A percentile compares a stretch with the other conserved stretches of the same genome.
Evolutionary conservation across 139 green algal genomes (phyloP).

Genomic region (Haematococcus lacustris): DNA sequence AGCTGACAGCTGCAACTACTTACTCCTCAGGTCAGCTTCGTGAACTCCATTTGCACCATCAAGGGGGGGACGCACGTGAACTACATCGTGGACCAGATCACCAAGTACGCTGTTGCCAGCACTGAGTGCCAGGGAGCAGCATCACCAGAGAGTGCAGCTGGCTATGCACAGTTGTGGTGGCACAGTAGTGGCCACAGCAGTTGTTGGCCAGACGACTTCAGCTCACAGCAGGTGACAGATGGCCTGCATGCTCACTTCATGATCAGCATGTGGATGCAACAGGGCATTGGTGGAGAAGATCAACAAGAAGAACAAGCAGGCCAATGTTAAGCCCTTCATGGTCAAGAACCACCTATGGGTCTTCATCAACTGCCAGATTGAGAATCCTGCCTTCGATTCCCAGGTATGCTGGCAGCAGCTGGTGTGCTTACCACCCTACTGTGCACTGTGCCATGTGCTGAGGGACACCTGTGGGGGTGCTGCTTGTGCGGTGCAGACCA

Average conservation of each 20-base stretch:
- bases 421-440: background rate
- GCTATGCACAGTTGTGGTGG: background rate
- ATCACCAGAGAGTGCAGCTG: background rate
- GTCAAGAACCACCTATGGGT: conserved; percentile 97
- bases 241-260: too few species aligned
- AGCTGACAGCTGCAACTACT: background rate
- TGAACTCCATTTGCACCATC: conserved; percentile 94
- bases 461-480: background rate
- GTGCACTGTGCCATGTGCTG: background rate
- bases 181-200: too few species aligned
- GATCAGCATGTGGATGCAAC: background rate
- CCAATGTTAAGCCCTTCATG: conserved; percentile 88
- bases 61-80: conserved; percentile 97
- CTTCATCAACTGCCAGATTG: conserved; percentile 94
- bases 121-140: background rate
- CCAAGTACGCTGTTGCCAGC: conserved; percentile 40
- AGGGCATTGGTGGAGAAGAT: conserved; percentile 74
- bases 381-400: conserved; percentile 98
- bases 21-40: conserved; percentile 85
- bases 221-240: too few species aligned
- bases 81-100: conserved; percentile 83
- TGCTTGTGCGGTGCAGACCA: conserved; percentile 65
- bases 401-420: conserved; percentile 50
- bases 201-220: too few species aligned
- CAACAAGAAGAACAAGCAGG: conserved; percentile 94